Base-by-base conservation (phyloP, 2,329 filamentous ascomycete species). In the Pestalotiopsis sp. region DNA sequence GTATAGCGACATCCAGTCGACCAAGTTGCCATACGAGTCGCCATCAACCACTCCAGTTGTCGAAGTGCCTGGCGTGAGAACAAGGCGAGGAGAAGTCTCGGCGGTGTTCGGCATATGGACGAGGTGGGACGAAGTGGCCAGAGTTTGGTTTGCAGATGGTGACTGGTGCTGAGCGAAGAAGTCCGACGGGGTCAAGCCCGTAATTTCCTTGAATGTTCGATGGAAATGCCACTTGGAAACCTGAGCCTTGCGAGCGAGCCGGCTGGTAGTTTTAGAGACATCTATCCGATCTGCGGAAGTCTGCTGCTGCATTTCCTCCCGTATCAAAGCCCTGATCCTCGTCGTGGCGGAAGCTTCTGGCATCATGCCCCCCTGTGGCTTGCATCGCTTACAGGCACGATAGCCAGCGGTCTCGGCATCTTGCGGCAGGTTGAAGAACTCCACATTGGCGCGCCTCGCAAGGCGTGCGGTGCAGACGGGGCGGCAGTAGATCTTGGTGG, bases 391-490 rank as follows among this genome's bases (percentile, higher is more conserved):
- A 39, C 73, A 75, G 0, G 73, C 49, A 2, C 73, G 72, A 67
- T 72, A 75, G 12, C 72, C 72, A 5, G 78, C 83, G 1, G 72
- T 71, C 57, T 79, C 77, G 1, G 89, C 89, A 38, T 84, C 80
- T 0, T 74, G 69, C 0, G 81, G 74, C 0, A 79, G 82, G 17
- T 82, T 75, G 76, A 84, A 89, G 77, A 90, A 91, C 1, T 78
- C 76, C 3, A 91, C 84, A 64, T 91, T 91, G 64, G 87, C 85
- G 60, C 88, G 84, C 2, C 88, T 84, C 1, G 90, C 88, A 13
- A 91, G 84, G 0, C 89, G 84, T 2, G 87, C 87, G 17, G 86
- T 85, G 75, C 89, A 91, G 23, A 84, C 87, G 1, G 89, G 88
- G 1, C 88, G 84, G 75, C 89, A 91, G 78, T 88, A 91, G 69